Base-by-base conservation (phyloP, 306 rosid genomes). In the Dryas alaskensis region DNA sequence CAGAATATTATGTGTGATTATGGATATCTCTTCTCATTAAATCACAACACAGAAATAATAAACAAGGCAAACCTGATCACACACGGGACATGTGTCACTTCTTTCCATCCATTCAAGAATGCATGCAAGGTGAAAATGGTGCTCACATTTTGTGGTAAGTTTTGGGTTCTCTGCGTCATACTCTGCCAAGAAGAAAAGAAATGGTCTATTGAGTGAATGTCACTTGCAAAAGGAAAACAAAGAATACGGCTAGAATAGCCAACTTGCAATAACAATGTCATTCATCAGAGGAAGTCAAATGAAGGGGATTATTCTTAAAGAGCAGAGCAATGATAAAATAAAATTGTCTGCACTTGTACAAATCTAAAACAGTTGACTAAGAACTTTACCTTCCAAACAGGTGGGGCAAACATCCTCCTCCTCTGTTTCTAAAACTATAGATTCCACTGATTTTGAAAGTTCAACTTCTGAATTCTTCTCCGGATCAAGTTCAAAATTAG, bases 51-150 rank as follows among this genome's bases (percentile, higher is more conserved):
- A 53, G 25, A 67, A 68, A 27, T 17, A 10, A 25, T 53, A 73
- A 70, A 16, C 60, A 31, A 71, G 60, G 78, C 80, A 81, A 67
- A 95, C 99, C 99, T 87, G 81, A 85, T 87, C 97, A 71, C 99
- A 92, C 59, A 90, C 96, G 7, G 98, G 99, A 76, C 99, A 95
- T 55, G 66, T 79, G 62, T 87, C 92, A 84, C 97, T 92, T 86
- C 99, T 87, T 90, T 95, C 97, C 97, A 86, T 90, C 99, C 99
- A 95, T 79, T 90, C 97, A 51, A 95, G 89, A 90, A 92, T 92
- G 87, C 99, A 95, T 7, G 99, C 93, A 60, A 94, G 97, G 89
- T 94, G 99, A 84, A 88, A 94, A 79, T 91, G 86, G 86, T 92
- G 99, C 44, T 86, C 97, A 22, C 99, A 95, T 73, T 87, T 86